These are phyloP conservation scores for Jamesozyma piceae DNA, from an alignment of 805 yeast species.

Conservation along the genomic window DNA sequence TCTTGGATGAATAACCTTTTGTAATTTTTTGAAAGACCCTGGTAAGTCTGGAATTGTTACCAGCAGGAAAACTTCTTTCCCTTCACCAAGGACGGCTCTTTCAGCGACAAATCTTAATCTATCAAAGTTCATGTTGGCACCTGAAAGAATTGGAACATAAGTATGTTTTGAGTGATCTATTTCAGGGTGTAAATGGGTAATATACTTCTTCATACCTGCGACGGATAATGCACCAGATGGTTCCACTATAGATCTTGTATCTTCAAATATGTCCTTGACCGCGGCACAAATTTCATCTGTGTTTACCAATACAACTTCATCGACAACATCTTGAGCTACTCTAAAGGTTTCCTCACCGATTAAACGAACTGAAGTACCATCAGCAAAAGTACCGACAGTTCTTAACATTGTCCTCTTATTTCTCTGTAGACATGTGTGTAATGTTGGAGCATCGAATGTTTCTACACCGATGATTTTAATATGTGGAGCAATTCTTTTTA, in stretches of 20 bases:
- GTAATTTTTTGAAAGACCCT: conserved; percentile 77
- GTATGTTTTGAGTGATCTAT: conserved; percentile 60
- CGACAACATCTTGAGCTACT: conserved; percentile 68
- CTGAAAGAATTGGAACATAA: conserved; percentile 80
- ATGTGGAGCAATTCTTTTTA: conserved; percentile 96
- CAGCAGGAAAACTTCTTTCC: conserved; percentile 85
- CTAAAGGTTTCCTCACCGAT: conserved; percentile 90
- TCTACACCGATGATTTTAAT: conserved; percentile 93
- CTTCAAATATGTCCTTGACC: conserved; percentile 91
- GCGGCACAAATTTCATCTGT: conserved; percentile 97
- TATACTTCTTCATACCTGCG: conserved; percentile 85
- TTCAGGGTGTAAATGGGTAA: conserved; percentile 51
- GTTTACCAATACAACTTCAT: conserved; percentile 73
- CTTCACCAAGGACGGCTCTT: conserved; percentile 97
- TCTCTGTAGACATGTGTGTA: conserved; percentile 56
- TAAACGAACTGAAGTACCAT: conserved; percentile 91
- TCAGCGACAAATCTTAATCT: conserved; percentile 91
- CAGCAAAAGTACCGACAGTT: conserved; percentile 94
- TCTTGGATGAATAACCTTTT: conserved; percentile 74
- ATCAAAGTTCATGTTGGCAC: conserved; percentile 98
- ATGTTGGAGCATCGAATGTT: conserved; percentile 91
- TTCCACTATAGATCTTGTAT: conserved; percentile 86
- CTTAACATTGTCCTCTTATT: conserved; percentile 48
- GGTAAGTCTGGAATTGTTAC: conserved; percentile 89
- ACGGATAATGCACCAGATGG: conserved; percentile 96